Evolutionary conservation across 768 basidiomycete species (phyloP), one percentile per base, ranked within the genome.

Genomic region (Roridomyces roridus): DNA sequence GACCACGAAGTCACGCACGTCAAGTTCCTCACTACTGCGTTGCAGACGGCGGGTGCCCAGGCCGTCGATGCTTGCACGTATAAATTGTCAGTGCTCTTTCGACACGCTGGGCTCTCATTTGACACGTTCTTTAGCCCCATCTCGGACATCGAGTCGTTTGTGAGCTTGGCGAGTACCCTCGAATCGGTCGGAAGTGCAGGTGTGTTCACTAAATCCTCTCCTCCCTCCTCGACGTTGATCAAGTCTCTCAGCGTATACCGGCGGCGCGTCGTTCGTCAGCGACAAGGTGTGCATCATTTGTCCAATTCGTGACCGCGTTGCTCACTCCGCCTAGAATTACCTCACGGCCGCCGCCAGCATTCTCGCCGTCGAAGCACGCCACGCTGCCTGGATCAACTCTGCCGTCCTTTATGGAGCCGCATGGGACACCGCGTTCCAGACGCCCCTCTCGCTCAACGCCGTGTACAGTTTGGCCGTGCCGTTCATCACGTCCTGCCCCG

Each of bases 271-370:
- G 15, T 74, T 70, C 51, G 69, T 85, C 55, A 41, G 64, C n/a
- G 68, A 74, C 36, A 51, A 59, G 40, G 67, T 67, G 43, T n/a
- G n/a, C 21, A 46, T 24, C 26, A 45, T 37, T 40, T 14, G 8
- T 12, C 21, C 25, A 24, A 1, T 18, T 6, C 28, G 3, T 41
- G 15, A 15, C 43, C 20, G 2, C 10, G 5, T 24, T 42, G 17
- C 36, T 39, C n/a, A 24, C 23, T 2, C 24, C 5, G 7, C n/a
- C 39, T 15, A 79, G 69, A 72, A 73, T 28, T 82, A 81, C 66
- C 67, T 85, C 21, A 81, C 82, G 10, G 79, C 81, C 12, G 81
- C 84, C 6, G 88, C 78, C 1, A 79, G 82, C 21, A 89, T 92
- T 63, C 74, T 90, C 25, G 75, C 80, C 18, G 78, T 77, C 47